These are phyloP conservation scores for Tephrocybe sp. DNA, from an alignment of 768 basidiomycete genomes.

Conservation along the genomic window DNA sequence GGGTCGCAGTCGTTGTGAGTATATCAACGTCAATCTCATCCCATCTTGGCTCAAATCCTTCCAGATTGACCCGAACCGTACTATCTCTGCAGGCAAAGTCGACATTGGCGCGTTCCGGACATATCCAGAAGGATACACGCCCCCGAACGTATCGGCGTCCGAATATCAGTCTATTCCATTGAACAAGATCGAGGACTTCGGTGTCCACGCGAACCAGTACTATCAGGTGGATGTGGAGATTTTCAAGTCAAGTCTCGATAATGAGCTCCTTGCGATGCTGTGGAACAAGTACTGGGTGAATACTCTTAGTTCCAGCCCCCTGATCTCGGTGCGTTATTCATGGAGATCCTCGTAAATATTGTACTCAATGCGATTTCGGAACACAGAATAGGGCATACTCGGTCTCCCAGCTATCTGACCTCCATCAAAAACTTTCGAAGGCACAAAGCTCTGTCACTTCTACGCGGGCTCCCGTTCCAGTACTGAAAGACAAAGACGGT, in stretches of 20 bases:
- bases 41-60: not conserved
- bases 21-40: not conserved
- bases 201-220: slow-evolving; percentile 96
- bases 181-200: slow-evolving; percentile 98
- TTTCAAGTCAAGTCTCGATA: slow-evolving; percentile 91
- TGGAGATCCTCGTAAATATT: too few species aligned
- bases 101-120: slow-evolving; percentile 99
- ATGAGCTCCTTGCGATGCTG: slow-evolving; percentile 81
- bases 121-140: slow-evolving; percentile 93
- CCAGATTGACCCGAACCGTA: slow-evolving; percentile 97
- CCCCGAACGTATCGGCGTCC: slow-evolving; percentile 64
- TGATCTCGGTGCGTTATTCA: slow-evolving; percentile 69
- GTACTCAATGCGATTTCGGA: not conserved
- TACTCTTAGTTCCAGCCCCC: slow-evolving; percentile 88
- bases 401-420: slow-evolving; percentile 85
- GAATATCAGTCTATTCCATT: slow-evolving; percentile 97
- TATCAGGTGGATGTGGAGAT: slow-evolving; percentile 94
- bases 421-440: slow-evolving; percentile 86
- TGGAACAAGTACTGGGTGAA: slow-evolving; percentile 99
- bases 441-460: slow-evolving; percentile 57
- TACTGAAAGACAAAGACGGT: slow-evolving; percentile 51
- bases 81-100: slow-evolving; percentile 96
- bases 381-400: slow-evolving; percentile 92
- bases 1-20: slow-evolving; percentile 93
- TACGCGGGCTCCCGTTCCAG: slow-evolving; percentile 59